Evolutionary conservation across 768 basidiomycete genomes (phyloP).

Genomic region (Termitomyces sp.): DNA sequence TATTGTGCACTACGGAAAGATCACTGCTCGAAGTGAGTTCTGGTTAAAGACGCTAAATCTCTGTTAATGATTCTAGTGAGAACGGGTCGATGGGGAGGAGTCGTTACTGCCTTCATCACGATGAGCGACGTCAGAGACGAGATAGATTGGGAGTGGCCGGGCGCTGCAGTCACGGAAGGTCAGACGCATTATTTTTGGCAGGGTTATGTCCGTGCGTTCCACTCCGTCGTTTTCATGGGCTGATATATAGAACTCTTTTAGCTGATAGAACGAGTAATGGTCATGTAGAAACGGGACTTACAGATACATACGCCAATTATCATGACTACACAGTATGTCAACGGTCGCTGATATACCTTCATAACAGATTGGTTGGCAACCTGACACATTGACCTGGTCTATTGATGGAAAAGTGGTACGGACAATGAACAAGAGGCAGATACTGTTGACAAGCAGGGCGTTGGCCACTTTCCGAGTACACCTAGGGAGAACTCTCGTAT

Average conservation of each 20-base stretch:
- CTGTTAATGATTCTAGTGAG: slow-evolving; percentile 45
- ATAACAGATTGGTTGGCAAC: slow-evolving; percentile 75
- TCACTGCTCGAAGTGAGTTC: slow-evolving; percentile 54
- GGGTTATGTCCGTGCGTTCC: slow-evolving; percentile 54
- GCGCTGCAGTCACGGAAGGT: slow-evolving; percentile 51
- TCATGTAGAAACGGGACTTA: slow-evolving; percentile 36
- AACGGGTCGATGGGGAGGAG: slow-evolving; percentile 73
- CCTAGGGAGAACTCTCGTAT: slow-evolving; percentile 76
- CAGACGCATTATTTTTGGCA: slow-evolving; percentile 86
- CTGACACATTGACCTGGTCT: slow-evolving; percentile 55
- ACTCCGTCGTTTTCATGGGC: neutral
- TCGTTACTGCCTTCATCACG: slow-evolving; percentile 81
- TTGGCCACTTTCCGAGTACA: slow-evolving; percentile 66
- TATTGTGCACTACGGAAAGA: slow-evolving; percentile 79
- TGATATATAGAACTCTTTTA: slow-evolving; percentile 11
- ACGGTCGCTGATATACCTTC: neutral
- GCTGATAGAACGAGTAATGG: slow-evolving; percentile 45
- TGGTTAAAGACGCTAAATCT: neutral
- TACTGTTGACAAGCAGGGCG: slow-evolving; percentile 48
- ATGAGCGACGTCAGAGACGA: slow-evolving; percentile 85
- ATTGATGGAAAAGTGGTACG: slow-evolving; percentile 72
- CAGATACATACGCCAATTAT: slow-evolving; percentile 65
- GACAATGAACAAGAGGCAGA: slow-evolving; percentile 59
- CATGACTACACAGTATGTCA: slow-evolving; percentile 69
- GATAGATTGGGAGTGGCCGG: slow-evolving; percentile 86